These are phyloP conservation scores for Ustilago lituana DNA, from an alignment of 1,284 basidiomycete genomes.

Conservation along the genomic window DNA sequence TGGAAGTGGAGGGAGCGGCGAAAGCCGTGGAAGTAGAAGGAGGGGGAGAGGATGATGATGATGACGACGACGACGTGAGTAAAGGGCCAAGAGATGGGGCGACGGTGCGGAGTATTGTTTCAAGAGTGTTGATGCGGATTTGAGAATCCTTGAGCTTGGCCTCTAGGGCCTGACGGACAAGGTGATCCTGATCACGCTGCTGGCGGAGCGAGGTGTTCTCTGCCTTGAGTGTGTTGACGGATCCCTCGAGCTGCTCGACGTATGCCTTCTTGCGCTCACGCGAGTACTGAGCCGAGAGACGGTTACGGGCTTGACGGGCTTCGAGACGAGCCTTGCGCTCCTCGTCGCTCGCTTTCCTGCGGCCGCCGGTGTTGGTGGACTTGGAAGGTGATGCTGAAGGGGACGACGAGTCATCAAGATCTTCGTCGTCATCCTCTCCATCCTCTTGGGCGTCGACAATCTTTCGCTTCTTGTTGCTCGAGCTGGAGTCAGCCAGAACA, in stretches of 20 bases:
- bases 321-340: slow-evolving; percentile 61
- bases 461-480: slow-evolving; percentile 40
- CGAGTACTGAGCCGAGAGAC: slow-evolving; percentile 63
- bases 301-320: slow-evolving; percentile 64
- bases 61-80: slow-evolving; percentile 31
- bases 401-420: slow-evolving; percentile 15
- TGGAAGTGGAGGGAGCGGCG: slow-evolving; percentile 26
- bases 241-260: slow-evolving; percentile 55
- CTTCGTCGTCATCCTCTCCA: slow-evolving; percentile 12
- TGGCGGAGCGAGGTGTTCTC: slow-evolving; percentile 42
- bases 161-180: slow-evolving; percentile 35
- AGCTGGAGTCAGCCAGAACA: background rate
- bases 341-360: slow-evolving; percentile 54
- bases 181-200: slow-evolving; percentile 29
- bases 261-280: slow-evolving; percentile 64
- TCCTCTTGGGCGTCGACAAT: slow-evolving; percentile 11
- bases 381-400: slow-evolving; percentile 27
- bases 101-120: slow-evolving; percentile 46
- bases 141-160: slow-evolving; percentile 43
- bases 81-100: slow-evolving; percentile 32
- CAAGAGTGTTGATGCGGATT: slow-evolving; percentile 46
- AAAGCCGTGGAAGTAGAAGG: slow-evolving; percentile 20
- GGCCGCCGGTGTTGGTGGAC: slow-evolving; percentile 20
- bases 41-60: slow-evolving; percentile 5
- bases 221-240: slow-evolving; percentile 37